phyloP scores from a whole-genome alignment of 1,284 basidiomycete species.

The Exsudoporus floridanus region DNA sequence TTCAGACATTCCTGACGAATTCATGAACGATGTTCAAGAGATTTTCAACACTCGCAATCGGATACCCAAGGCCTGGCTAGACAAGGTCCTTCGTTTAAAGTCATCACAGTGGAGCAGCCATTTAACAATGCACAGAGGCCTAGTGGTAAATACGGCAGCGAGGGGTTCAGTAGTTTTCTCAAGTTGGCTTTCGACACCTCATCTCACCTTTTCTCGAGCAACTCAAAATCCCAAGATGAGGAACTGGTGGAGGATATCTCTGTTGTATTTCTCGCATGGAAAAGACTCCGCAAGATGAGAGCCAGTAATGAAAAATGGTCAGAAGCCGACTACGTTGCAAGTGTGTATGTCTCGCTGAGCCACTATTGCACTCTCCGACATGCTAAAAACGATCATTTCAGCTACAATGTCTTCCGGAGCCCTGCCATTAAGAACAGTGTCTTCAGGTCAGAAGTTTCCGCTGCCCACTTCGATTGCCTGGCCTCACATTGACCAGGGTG shows the following conservation, averaged over 20 bases:
- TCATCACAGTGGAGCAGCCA: background rate
- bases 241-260: conserved; percentile 41
- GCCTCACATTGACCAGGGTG: conserved; percentile 35
- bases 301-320: conserved; percentile 47
- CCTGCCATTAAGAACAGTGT: conserved; percentile 43
- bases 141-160: conserved; percentile 19
- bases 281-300: conserved; percentile 43
- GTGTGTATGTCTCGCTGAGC: conserved; percentile 43
- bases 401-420: conserved; percentile 51
- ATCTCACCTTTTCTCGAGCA: conserved; percentile 44
- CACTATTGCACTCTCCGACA: background rate
- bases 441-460: conserved; percentile 39
- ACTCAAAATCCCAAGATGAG: conserved; percentile 19
- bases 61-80: conserved; percentile 37
- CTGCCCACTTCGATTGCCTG: background rate
- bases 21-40: conserved; percentile 32
- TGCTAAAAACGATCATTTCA: conserved; percentile 18
- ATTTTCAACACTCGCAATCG: conserved; percentile 35
- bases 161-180: conserved; percentile 43
- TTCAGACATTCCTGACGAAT: conserved; percentile 38
- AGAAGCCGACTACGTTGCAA: conserved; percentile 55
- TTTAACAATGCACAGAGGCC: conserved; percentile 12
- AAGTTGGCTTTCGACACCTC: conserved; percentile 35
- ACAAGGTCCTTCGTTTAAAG: conserved; percentile 26
- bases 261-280: conserved; percentile 46